A percentile compares a stretch with the other conserved stretches of the same genome.
phyloP scores from a whole-genome alignment of 305 asterid species.

The Solanum chacoense region DNA sequence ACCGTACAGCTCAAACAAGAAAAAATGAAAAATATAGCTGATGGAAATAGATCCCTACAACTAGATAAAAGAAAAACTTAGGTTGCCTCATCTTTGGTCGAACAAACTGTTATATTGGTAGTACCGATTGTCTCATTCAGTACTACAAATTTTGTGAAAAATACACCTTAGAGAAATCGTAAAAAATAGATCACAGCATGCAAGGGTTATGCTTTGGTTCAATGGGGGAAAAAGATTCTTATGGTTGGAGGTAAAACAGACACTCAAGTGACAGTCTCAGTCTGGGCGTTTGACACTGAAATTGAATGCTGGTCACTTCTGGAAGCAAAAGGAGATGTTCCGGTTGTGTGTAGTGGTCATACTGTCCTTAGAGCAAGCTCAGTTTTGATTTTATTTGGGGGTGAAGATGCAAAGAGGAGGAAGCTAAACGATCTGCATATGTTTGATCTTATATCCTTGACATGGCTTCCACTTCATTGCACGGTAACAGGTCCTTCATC shows the following conservation, averaged over 20 bases:
- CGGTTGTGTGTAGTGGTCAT: conserved; percentile 98
- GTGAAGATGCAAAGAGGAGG: conserved; percentile 73
- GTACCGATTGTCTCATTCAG: too few relatives aligned
- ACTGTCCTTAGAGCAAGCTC: conserved; percentile 78
- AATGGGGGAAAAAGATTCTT: conserved; percentile 94
- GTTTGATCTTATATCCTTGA: conserved; percentile 90
- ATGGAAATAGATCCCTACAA: background rate
- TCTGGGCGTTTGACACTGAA: conserved; percentile 95
- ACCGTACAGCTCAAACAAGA: background rate
- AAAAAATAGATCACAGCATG: too few relatives aligned
- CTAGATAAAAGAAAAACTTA: background rate
- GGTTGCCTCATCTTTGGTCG: background rate
- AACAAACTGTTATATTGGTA: too few relatives aligned
- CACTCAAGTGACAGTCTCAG: conserved; percentile 80
- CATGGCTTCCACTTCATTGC: conserved; percentile 99
- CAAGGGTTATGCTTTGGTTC: conserved; percentile 24
- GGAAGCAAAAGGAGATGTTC: conserved; percentile 89
- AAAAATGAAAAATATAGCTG: background rate
- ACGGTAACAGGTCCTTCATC: conserved; percentile 87
- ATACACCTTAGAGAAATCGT: too few relatives aligned
- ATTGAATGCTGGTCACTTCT: conserved; percentile 87
- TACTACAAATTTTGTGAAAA: too few relatives aligned
- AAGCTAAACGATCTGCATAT: conserved; percentile 89
- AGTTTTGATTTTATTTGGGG: conserved; percentile 80
- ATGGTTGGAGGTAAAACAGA: conserved; percentile 90